Evolutionary conservation across 176 grass and related monocot species (phyloP).

Genomic region (Aegilops tauschii): DNA sequence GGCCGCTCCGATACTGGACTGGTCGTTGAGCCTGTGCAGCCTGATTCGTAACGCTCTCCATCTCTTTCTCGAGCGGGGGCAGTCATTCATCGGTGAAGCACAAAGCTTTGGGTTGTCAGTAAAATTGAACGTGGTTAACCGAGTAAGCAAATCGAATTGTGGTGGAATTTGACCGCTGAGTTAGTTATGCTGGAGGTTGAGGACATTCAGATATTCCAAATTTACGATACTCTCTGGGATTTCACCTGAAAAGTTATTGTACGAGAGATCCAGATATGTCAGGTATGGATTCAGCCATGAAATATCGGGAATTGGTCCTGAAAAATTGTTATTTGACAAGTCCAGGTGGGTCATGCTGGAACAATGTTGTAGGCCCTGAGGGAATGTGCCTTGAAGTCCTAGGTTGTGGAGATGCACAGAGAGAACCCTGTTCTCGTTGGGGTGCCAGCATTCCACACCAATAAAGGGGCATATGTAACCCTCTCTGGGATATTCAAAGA

Average conservation of each 20-base stretch:
- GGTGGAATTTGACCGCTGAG: conserved; percentile 19
- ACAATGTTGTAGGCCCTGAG: too few relatives aligned
- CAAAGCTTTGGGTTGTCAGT: background rate
- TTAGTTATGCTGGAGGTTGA: conserved; percentile 47
- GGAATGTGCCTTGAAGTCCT: too few relatives aligned
- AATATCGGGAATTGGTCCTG: too few relatives aligned
- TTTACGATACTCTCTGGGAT: conserved; percentile 24
- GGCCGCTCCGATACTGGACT: background rate
- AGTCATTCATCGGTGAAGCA: background rate
- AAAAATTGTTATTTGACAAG: too few relatives aligned
- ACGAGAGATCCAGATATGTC: conserved; percentile 42
- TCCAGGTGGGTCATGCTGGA: too few relatives aligned
- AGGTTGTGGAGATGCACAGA: too few relatives aligned
- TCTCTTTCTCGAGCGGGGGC: background rate
- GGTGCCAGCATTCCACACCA: too few relatives aligned
- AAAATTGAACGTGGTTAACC: conserved; percentile 17
- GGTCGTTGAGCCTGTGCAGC: background rate
- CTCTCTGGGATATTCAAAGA: too few relatives aligned
- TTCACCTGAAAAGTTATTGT: conserved; percentile 42
- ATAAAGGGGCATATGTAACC: too few relatives aligned
- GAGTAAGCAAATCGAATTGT: rapidly evolving
- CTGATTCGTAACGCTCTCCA: background rate
- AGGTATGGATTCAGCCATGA: background rate
- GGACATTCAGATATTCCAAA: background rate
- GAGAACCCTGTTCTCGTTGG: too few relatives aligned